Evolutionary conservation across 2,329 filamentous ascomycete species (phyloP).

Genomic region (Chaetomium sp.): DNA sequence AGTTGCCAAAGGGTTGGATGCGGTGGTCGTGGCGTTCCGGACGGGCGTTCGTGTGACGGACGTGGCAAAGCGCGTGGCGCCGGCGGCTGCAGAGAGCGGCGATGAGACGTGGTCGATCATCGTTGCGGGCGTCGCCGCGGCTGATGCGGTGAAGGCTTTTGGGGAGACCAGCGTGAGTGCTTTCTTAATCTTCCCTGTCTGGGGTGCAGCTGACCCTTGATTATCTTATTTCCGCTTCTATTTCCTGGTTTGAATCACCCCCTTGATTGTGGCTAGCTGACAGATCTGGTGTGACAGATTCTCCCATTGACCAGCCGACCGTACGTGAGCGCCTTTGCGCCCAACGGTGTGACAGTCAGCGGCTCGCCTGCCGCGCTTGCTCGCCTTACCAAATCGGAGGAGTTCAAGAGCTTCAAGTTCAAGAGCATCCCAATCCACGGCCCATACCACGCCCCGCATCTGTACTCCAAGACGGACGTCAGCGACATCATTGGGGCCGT

Average conservation of each 20-base stretch:
- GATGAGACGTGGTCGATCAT: background rate
- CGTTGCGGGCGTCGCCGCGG: background rate
- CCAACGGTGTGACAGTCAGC: background rate
- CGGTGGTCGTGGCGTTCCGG: conserved; percentile 6
- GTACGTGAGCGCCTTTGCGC: background rate
- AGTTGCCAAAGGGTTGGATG: background rate
- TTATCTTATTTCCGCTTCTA: background rate
- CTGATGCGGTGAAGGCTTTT: background rate
- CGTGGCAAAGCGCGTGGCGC: background rate
- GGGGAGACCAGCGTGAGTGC: background rate
- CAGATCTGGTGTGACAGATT: background rate
- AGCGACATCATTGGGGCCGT: background rate
- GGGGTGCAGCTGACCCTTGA: background rate
- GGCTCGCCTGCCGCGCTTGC: background rate
- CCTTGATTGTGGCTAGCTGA: background rate
- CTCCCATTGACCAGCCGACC: background rate
- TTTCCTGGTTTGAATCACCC: background rate
- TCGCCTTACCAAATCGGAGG: background rate
- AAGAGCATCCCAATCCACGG: background rate
- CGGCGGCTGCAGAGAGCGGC: background rate
- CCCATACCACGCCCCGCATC: background rate
- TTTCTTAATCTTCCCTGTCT: background rate
- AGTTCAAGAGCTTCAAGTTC: background rate
- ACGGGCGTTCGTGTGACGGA: conserved; percentile 1
- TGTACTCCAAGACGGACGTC: background rate